Conservation (phyloP, 768 basidiomycete genomes). For the Mycena crocata region DNA sequence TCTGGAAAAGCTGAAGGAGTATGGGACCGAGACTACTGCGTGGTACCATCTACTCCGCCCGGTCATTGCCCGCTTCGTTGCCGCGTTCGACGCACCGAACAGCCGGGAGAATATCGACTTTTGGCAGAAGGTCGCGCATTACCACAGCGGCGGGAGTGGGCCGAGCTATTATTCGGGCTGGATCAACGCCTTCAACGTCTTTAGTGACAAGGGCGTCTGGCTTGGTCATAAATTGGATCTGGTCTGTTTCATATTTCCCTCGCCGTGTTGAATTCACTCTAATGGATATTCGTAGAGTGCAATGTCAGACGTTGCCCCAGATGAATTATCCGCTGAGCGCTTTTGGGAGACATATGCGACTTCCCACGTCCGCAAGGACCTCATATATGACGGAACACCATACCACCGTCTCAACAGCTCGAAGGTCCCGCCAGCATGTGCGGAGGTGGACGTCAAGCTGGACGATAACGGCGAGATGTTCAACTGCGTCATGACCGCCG, state of each 20-base stretch:
- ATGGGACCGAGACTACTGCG: too few relatives aligned
- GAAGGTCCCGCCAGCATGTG: constrained; percentile 33
- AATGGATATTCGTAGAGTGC: too few relatives aligned
- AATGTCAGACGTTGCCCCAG: neutral
- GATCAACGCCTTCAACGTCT: too few relatives aligned
- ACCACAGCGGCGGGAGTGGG: constrained; percentile 11
- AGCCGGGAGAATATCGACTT: too few relatives aligned
- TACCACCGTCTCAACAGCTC: constrained; percentile 20
- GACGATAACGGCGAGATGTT: constrained; percentile 36
- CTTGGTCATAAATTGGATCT: constrained; percentile 1
- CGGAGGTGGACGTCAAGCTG: constrained; percentile 37
- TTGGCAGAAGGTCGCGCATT: too few relatives aligned
- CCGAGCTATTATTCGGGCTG: constrained; percentile 24
- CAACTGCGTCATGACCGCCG: constrained; percentile 38
- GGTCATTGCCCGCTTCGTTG: too few relatives aligned
- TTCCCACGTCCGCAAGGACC: neutral
- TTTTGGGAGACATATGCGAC: constrained; percentile 7
- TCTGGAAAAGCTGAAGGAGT: constrained; percentile 35
- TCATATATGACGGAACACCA: neutral
- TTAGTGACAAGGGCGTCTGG: constrained; percentile 29
- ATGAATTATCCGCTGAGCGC: neutral
- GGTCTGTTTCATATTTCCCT: neutral
- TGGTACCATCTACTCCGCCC: too few relatives aligned
- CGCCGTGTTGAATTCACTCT: too few relatives aligned
- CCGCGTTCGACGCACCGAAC: too few relatives aligned